Conservation (phyloP, 2,329 filamentous ascomycete species). For the Penicillium sp. region DNA sequence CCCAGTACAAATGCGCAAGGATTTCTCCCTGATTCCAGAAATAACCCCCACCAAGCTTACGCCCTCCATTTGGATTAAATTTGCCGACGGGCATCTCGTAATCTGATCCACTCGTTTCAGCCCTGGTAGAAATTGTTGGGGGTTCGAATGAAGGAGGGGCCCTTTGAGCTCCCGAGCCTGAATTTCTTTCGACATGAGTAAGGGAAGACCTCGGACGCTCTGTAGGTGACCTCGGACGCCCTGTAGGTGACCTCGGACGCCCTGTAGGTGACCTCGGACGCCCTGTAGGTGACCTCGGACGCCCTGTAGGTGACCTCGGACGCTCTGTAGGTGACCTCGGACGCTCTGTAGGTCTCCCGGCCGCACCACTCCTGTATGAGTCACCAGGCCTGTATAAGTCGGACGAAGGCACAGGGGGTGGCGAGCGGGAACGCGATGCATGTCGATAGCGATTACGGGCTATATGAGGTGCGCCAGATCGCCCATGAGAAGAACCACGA, state of each 20-base stretch:
- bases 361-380: not conserved
- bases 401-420: not conserved
- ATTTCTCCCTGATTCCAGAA: constrained; percentile 27
- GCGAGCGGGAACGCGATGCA: not conserved
- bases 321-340: no score
- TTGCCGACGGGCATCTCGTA: constrained; percentile 7
- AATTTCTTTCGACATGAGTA: no score
- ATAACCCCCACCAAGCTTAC: not conserved
- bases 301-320: not conserved
- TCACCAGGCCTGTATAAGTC: not conserved
- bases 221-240: not conserved
- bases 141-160: not conserved
- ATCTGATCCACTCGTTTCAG: not conserved
- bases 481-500: not conserved
- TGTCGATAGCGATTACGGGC: not conserved
- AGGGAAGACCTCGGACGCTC: no score
- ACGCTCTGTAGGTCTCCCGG: not conserved
- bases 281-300: not conserved
- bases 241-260: not conserved
- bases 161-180: no score
- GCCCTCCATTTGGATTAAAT: not conserved
- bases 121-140: not conserved
- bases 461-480: not conserved
- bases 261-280: not conserved
- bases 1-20: constrained; percentile 28